These are phyloP conservation scores for Iberis pinnata DNA, from an alignment of 345 rosid genomes.

Conservation along the genomic window DNA sequence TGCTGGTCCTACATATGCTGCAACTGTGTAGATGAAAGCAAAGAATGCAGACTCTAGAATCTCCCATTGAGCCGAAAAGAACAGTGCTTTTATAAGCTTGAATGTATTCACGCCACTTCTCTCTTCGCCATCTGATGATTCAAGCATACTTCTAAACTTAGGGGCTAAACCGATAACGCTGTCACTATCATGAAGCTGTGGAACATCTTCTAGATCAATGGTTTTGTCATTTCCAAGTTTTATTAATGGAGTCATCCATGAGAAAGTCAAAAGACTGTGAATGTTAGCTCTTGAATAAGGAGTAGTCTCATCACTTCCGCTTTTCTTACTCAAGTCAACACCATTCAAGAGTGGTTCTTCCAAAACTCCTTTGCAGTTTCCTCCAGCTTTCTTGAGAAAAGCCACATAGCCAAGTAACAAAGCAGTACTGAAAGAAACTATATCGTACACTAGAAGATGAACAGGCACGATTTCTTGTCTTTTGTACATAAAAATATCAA, in stretches of 20 bases:
- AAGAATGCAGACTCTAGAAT: constrained; percentile 37
- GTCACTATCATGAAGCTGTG: constrained; percentile 48
- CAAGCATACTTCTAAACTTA: constrained; percentile 37
- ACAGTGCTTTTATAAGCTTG: constrained; percentile 44
- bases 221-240: constrained; percentile 49
- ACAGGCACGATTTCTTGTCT: constrained; percentile 26
- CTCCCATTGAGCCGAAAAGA: constrained; percentile 42
- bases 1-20: constrained; percentile 58
- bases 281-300: constrained; percentile 43
- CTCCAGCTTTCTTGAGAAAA: constrained; percentile 30
- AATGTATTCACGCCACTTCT: constrained; percentile 36
- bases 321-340: constrained; percentile 23
- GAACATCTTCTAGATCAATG: constrained; percentile 58
- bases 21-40: constrained; percentile 33
- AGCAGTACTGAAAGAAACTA: constrained; percentile 32
- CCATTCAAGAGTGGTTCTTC: constrained; percentile 43
- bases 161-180: constrained; percentile 39
- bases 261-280: constrained; percentile 45
- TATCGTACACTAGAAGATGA: constrained; percentile 36
- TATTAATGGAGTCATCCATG: constrained; percentile 60
- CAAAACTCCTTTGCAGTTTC: constrained; percentile 27
- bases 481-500: constrained; percentile 41
- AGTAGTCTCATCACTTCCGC: constrained; percentile 36
- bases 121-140: constrained; percentile 24
- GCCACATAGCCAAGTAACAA: constrained; percentile 47